Evolutionary conservation across 768 basidiomycete species (phyloP), one percentile per base, ranked within the genome.

Genomic region (Rickenella mellea): DNA sequence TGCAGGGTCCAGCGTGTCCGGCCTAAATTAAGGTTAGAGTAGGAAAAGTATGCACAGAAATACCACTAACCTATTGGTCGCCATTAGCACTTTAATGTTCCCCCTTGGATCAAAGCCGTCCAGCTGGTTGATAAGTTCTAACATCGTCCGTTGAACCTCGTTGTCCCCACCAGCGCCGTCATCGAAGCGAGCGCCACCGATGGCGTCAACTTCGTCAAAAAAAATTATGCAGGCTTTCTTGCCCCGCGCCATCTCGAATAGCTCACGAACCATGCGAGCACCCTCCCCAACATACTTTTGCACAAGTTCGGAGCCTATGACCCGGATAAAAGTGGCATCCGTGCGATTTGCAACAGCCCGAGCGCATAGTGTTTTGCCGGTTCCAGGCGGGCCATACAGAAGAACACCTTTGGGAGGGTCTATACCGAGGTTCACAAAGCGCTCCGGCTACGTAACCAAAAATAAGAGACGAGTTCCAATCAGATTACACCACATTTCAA

Each of bases 141-240:
- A 69, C 96, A 99, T 99, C 9, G 96, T 99, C 59, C 96, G 69
- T 64, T 99, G 96, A 31, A 99, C 96, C 57, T 99, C 96, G 55
- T 99, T 98, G 51, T 99, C 96, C 25, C 96, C 96, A 27, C 96
- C 96, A 25, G 93, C 96, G 42, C 96, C 96, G 56, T 99, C 96
- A 55, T 98, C 96, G 55, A 94, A 96, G 38, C 96, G 78, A 14
- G 96, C 96, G 42, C 96, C 96, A 59, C 96, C 96, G 47, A 98
- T 90, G 35, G 96, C 96, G 53, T 98, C 96, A 11, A 99, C 80
- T 70, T 98, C 96, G 53, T 99, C 96, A 51, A 99, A 98, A 68
- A 99, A 99, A 56, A 99, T 97, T 58, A 99, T 98, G 56, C 96
- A 98, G 1, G 96, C 96, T 64, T 98, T 98, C 70, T 98, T 98